phyloP scores from a whole-genome alignment of 2,329 filamentous ascomycete species.

The Alternaria rosae region DNA sequence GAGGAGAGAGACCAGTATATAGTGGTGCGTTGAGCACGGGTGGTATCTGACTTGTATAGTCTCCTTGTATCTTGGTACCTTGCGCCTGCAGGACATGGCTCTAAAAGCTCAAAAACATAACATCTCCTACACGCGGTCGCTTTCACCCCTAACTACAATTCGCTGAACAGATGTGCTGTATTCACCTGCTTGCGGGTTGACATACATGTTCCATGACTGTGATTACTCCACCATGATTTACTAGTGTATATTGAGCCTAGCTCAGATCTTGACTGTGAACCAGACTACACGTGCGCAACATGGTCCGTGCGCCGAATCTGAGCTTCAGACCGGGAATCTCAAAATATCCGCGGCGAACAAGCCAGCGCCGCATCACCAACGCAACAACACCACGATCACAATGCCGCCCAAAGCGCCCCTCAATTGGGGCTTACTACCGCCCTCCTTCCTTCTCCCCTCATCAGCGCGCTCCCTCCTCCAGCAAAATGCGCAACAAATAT shows the following conservation, averaged over 20 bases:
- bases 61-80: conserved; percentile 12
- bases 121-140: neutral
- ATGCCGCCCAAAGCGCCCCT: conserved; percentile 48
- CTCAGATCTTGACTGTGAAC: neutral
- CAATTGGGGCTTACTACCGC: conserved; percentile 43
- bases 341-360: conserved; percentile 32
- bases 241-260: neutral
- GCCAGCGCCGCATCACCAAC: conserved; percentile 12
- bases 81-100: conserved; percentile 16
- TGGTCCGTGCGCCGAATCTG: conserved; percentile 8
- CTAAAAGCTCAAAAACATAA: conserved; percentile 4
- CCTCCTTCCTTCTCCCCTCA: conserved; percentile 39
- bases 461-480: conserved; percentile 35
- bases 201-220: neutral
- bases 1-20: conserved; percentile 1
- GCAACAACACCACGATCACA: conserved; percentile 14
- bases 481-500: conserved; percentile 17
- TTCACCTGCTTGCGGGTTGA: neutral
- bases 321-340: conserved; percentile 3
- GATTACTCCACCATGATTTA: neutral
- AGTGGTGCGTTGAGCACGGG: conserved; percentile 9
- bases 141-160: neutral
- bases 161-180: neutral
- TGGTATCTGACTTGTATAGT: conserved; percentile 20
- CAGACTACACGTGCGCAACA: conserved; percentile 9